phyloP scores from a whole-genome alignment of 208 protist species.

The Trypanosoma avium region DNA sequence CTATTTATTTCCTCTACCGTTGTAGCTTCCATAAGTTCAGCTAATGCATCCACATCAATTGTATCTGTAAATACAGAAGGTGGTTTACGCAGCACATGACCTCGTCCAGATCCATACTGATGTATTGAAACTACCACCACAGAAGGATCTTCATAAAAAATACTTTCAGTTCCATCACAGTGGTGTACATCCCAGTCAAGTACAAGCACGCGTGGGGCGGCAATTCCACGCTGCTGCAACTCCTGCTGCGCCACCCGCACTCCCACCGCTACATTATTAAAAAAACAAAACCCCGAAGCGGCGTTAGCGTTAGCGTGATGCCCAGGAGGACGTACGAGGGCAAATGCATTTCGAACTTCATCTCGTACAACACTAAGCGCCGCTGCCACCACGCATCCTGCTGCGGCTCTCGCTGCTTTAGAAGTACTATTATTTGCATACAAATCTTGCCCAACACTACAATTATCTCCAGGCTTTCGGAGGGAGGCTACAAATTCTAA shows the following conservation, averaged over 20 bases:
- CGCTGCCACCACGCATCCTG: conserved; percentile 73
- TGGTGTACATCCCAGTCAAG: conserved; percentile 97
- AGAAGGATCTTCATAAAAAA: conserved; percentile 90
- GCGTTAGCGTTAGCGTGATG: conserved; percentile 66
- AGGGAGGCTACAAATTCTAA: conserved; percentile 46
- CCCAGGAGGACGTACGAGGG: conserved; percentile 86
- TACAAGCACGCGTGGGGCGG: conserved; percentile 75
- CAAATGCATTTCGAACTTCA: conserved; percentile 77
- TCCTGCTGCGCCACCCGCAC: conserved; percentile 75
- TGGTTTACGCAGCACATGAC: conserved; percentile 66
- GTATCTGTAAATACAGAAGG: conserved; percentile 19
- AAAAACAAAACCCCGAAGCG: conserved; percentile 90
- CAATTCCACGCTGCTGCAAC: conserved; percentile 7
- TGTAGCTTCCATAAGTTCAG: conserved; percentile 26
- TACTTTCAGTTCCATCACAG: conserved; percentile 93
- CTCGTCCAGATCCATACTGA: conserved; percentile 70
- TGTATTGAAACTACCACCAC: conserved; percentile 95
- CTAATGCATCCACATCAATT: conserved; percentile 20
- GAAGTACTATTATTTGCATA: conserved; percentile 72
- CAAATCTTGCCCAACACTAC: conserved; percentile 66
- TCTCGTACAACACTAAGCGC: conserved; percentile 55
- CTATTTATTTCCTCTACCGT: not conserved
- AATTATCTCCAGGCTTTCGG: conserved; percentile 16
- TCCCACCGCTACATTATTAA: conserved; percentile 92
- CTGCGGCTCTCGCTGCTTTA: conserved; percentile 58